Conservation (phyloP, 1,284 basidiomycete genomes). For the Pholiota adiposa region DNA sequence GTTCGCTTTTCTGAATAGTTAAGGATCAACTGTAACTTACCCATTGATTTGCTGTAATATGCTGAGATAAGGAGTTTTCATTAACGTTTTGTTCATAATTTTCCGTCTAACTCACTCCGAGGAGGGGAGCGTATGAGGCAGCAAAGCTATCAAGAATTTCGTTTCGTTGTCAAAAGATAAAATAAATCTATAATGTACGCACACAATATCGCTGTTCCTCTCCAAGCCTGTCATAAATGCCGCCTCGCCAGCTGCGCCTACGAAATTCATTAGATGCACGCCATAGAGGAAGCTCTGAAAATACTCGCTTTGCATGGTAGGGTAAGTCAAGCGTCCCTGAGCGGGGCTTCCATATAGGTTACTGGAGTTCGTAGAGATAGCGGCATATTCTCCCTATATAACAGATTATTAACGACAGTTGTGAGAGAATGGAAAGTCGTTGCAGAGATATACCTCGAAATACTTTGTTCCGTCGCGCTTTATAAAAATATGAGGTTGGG, state of each 20-base stretch:
- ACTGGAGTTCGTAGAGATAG: conserved; percentile 60
- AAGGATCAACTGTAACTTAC: conserved; percentile 28
- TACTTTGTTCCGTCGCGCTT: conserved; percentile 36
- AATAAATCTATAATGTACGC: conserved; percentile 2
- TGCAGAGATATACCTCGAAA: conserved; percentile 33
- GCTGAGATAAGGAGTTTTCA: conserved; percentile 40
- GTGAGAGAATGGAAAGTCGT: not conserved
- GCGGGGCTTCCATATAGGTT: conserved; percentile 13
- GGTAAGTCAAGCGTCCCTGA: conserved; percentile 49
- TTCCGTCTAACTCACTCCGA: conserved; percentile 44
- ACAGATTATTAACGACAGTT: not conserved
- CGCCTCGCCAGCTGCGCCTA: conserved; percentile 54
- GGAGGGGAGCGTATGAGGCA: conserved; percentile 68
- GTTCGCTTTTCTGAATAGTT: not conserved
- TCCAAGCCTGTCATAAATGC: conserved; percentile 77
- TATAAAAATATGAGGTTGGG: no score
- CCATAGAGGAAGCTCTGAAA: not conserved
- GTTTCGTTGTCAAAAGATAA: not conserved
- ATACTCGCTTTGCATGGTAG: conserved; percentile 46
- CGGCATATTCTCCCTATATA: conserved; percentile 70
- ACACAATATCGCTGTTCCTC: conserved; percentile 47
- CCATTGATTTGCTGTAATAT: conserved; percentile 60
- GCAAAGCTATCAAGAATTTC: conserved; percentile 47
- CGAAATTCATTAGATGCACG: not conserved
- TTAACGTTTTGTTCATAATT: not conserved